Evolutionary conservation across 495 filamentous ascomycete genomes (phyloP), one percentile per base, ranked within the genome.

Genomic region (Aspergillus campestris): DNA sequence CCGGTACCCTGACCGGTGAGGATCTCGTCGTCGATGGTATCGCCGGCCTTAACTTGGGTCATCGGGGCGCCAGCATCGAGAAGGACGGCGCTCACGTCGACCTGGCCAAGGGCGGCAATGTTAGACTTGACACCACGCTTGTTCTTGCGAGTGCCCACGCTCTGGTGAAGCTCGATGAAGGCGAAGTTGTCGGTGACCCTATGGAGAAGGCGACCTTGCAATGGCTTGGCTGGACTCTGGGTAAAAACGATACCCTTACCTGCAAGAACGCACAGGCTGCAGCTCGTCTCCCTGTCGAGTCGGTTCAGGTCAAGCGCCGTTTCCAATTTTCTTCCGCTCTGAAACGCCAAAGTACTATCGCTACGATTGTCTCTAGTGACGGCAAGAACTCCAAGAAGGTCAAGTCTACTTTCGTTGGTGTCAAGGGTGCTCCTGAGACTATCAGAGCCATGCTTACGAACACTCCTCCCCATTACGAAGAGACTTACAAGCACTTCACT

Each of bases 281-380:
- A 8, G 58, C 69, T 13, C 59, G 67, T 27, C 64, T 69, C 49
- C 59, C 57, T n/a, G 49, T 63, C 12, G 78, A 84, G 15, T 69
- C 76, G 38, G 94, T 97, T 39, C 91, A 97, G 55, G 82, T 97
- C 62, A 94, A 90, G 70, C 81, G 92, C 52, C 81, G 94, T 47
- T 99, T 99, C 74, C 92, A 97, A 60, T 99, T 99, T 64, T 99
- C 92, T 8, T 97, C 94, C 15, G 82, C 91, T 7, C 67, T 99
- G 46, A 99, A 99, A 64, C 82, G 92, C 43, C 90, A 96, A 61
- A 95, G 89, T 60, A 94, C 92, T 32, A 82, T 99, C 44, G 89
- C 92, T 8, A 85, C 86, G 0, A 75, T 96, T 34, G 70, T 81
- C 24, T 71, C 73, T 27, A 79, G 74, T 38, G 78, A 91, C 49